A percentile compares a stretch with the other conserved stretches of the same genome.
Conservation (phyloP, 257 asterid genomes). For the Nicotiana undulata region DNA sequence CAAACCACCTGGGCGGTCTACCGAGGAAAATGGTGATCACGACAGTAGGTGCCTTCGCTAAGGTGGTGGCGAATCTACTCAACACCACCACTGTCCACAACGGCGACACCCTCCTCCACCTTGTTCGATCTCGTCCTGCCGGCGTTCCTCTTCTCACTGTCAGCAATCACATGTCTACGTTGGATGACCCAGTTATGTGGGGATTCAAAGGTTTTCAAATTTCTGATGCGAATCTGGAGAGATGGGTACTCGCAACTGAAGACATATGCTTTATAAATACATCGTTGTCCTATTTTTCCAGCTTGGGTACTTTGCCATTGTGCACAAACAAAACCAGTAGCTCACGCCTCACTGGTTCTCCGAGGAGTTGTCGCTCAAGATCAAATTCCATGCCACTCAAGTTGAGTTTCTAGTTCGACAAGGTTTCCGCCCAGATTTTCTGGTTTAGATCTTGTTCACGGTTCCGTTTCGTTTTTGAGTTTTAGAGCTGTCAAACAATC, state of each 20-base stretch:
- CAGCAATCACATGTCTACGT: conserved; percentile 99
- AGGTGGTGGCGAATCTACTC: conserved; percentile 64
- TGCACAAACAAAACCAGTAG: too few relatives aligned
- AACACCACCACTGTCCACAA: conserved; percentile 79
- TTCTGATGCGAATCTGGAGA: conserved; percentile 52
- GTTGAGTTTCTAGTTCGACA: too few relatives aligned
- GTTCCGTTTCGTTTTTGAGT: too few relatives aligned
- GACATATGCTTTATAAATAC: conserved; percentile 87
- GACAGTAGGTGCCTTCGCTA: conserved; percentile 79
- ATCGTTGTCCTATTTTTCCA: conserved; percentile 71
- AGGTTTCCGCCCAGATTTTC: too few relatives aligned
- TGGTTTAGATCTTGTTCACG: too few relatives aligned
- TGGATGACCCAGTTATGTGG: conserved; percentile 97
- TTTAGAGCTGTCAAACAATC: too few relatives aligned
- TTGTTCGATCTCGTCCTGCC: conserved; percentile 78
- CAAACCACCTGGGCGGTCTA: conserved; percentile 72
- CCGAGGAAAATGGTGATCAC: conserved; percentile 66
- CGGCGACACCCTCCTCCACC: conserved; percentile 69
- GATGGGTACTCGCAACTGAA: conserved; percentile 98
- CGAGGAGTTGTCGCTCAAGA: too few relatives aligned
- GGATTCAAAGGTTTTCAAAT: conserved; percentile 72
- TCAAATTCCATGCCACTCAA: too few relatives aligned
- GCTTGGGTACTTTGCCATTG: too few relatives aligned
- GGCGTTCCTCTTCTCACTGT: conserved; percentile 91
- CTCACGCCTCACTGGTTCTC: too few relatives aligned